A percentile compares a stretch with the other conserved stretches of the same genome.
Evolutionary conservation across 768 basidiomycete genomes (phyloP).

Genomic region (Lentinula boryana): DNA sequence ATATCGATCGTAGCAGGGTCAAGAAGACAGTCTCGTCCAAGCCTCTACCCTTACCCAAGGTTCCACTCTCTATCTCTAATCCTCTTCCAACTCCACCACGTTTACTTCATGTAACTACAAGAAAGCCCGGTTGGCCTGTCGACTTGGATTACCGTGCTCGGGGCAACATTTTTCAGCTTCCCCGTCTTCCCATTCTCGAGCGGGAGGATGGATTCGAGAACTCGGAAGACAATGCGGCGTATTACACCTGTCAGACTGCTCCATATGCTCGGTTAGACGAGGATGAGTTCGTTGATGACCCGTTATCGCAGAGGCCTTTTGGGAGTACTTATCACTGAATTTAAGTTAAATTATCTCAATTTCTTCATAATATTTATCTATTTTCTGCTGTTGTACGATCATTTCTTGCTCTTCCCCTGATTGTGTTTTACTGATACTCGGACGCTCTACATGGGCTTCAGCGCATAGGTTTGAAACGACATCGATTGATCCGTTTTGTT

Average conservation of each 20-base stretch:
- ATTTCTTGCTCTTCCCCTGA: too few relatives aligned
- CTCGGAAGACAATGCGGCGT: background rate
- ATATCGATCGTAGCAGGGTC: background rate
- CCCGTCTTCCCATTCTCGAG: background rate
- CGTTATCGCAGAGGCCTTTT: background rate
- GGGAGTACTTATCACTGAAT: background rate
- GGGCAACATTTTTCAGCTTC: background rate
- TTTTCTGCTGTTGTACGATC: too few relatives aligned
- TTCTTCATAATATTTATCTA: background rate
- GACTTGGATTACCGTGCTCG: background rate
- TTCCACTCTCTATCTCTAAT: background rate
- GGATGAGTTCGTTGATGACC: background rate
- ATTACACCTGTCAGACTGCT: background rate
- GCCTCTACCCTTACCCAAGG: background rate
- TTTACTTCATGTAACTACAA: background rate
- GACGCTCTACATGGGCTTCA: too few relatives aligned
- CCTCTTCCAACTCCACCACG: constrained; percentile 4
- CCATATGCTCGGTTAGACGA: background rate
- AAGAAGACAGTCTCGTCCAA: background rate
- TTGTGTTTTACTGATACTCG: too few relatives aligned
- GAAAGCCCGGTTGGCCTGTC: background rate
- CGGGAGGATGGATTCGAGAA: background rate
- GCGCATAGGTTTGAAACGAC: too few relatives aligned
- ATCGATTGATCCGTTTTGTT: too few relatives aligned
- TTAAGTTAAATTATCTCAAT: background rate